Evolutionary conservation across 768 basidiomycete species (phyloP).

Genomic region (Kwoniella sp.): DNA sequence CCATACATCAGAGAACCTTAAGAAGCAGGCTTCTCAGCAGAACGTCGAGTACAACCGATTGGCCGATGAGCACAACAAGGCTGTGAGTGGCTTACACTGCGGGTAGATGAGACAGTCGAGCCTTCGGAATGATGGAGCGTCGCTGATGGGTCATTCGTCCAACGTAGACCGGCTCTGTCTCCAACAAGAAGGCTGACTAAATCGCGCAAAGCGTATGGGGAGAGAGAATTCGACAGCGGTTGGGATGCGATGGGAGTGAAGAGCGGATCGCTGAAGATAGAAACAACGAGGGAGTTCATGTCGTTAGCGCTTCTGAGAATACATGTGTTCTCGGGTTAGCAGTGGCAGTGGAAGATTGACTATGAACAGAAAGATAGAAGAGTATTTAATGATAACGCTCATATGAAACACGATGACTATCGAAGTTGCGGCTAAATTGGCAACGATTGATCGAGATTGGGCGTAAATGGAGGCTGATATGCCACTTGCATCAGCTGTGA

Average conservation of each 20-base stretch:
- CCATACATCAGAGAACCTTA: conserved; percentile 65
- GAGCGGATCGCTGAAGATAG: too few species aligned
- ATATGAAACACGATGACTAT: conserved; percentile 7
- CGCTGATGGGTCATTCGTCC: neutral
- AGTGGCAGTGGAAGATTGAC: neutral
- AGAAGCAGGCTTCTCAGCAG: conserved; percentile 79
- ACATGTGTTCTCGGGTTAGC: too few species aligned
- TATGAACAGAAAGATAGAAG: neutral
- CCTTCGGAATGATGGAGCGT: neutral
- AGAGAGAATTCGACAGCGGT: too few species aligned
- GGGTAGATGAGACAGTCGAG: neutral
- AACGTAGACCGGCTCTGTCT: conserved; percentile 61
- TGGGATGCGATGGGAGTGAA: too few species aligned
- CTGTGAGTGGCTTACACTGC: conserved; percentile 42
- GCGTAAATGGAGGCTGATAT: too few species aligned
- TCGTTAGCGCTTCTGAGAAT: too few species aligned
- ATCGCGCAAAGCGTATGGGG: neutral
- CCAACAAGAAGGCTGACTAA: conserved; percentile 70
- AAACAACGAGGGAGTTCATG: too few species aligned
- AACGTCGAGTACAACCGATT: conserved; percentile 79
- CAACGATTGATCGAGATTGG: too few species aligned
- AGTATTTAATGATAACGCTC: conserved; percentile 2
- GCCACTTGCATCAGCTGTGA: too few species aligned
- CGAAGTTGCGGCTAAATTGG: neutral
- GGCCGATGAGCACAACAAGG: conserved; percentile 72